Evolutionary conservation across 208 protist genomes (phyloP), one percentile per base, ranked within the genome.

Genomic region (Phytomonas serpens): DNA sequence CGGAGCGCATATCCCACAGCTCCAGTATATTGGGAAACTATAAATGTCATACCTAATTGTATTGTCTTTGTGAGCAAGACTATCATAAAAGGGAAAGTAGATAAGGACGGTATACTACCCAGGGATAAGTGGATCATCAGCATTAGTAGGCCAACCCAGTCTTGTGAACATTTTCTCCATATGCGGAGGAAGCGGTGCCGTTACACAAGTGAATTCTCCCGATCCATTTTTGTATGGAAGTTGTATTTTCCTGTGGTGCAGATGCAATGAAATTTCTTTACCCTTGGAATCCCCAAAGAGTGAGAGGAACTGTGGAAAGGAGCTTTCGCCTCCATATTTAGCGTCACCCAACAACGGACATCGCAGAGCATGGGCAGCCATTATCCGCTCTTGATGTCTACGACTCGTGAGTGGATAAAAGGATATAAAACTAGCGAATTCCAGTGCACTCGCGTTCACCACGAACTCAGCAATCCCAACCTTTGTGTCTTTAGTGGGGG

Each of bases 301-400:
- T 1, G 84, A 87, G 27, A 97, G 69, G 13, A 86, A 90, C 30
- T 81, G 79, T 30, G 93, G 93, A 72, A 95, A 94, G 29, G 93
- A 89, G 52, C 80, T 71, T 70, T 97, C 93, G 34, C 93, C 93
- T 67, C 93, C 93, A 78, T 95, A 96, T 77, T 90, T 92, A 30
- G 86, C 88, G 68, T 97, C 93, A n/a, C 93, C 93, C n/a, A 97
- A 75, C 23, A 97, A 67, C 31, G 93, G 93, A 51, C 85, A 88
- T 29, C 90, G 86, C 68, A 97, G 82, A 11, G 92, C 90, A 73
- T 96, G 90, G 10, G 93, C 89, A 29, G 92, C 82, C 87, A 93
- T 94, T 73, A 97, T 97, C 34, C 93, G 91, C 61, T 96, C 87
- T 71, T 97, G 91, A 74, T 97, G 91, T 61, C 89, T 80, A 47